phyloP scores from a whole-genome alignment of 345 rosid genomes.

The Cochlearia excelsa region DNA sequence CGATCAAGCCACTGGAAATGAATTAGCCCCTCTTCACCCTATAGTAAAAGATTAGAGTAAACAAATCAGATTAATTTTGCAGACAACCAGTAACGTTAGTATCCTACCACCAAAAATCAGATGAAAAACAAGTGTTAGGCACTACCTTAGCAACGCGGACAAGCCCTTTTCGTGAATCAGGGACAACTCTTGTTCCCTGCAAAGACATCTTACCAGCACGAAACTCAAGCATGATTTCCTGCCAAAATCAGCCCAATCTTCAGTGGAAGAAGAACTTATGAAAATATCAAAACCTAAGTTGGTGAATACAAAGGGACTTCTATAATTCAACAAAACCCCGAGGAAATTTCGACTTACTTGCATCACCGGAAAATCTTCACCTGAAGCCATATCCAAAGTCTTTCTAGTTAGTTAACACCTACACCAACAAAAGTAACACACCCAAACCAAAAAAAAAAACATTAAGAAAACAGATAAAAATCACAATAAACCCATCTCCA shows the following conservation, averaged over 20 bases:
- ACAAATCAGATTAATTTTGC: background rate
- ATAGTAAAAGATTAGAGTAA: slow-evolving; percentile 5
- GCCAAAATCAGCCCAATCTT: slow-evolving; percentile 27
- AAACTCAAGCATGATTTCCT: slow-evolving; percentile 83
- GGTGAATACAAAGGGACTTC: background rate
- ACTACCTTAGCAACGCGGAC: slow-evolving; percentile 76
- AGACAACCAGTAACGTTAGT: slow-evolving; percentile 4
- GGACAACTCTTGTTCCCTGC: slow-evolving; percentile 78
- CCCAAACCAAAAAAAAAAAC: background rate
- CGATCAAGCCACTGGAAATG: slow-evolving; percentile 99
- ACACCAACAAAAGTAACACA: background rate
- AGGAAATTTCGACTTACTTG: slow-evolving; percentile 27
- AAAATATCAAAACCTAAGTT: background rate
- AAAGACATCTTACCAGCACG: slow-evolving; percentile 94
- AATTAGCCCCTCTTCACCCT: slow-evolving; percentile 88
- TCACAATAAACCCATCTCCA: background rate
- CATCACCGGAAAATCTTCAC: slow-evolving; percentile 19
- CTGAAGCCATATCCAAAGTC: slow-evolving; percentile 27
- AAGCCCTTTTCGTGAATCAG: slow-evolving; percentile 88
- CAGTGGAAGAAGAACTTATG: background rate
- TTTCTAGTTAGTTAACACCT: background rate
- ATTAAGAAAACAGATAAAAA: slow-evolving; percentile 2
- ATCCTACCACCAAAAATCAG: background rate
- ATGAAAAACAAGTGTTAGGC: background rate
- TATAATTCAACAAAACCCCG: background rate